Evolutionary conservation across 1,139 yeast species (phyloP), one percentile per base, ranked within the genome.

Genomic region (Petasospora fabianii): DNA sequence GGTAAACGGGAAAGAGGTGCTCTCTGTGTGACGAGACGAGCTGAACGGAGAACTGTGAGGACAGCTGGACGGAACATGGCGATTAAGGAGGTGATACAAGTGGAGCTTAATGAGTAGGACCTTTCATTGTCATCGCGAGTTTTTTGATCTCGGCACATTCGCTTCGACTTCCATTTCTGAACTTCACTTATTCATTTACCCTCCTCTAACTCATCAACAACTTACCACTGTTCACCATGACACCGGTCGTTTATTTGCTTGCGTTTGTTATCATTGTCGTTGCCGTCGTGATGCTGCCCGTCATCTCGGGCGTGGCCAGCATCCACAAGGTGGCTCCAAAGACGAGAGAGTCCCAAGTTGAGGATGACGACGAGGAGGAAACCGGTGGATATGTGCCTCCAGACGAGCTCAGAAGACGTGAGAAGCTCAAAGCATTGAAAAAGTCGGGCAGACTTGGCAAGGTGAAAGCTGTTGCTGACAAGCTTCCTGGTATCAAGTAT

Each of bases 321-420:
- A 47, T 48, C 41, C 46, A 48, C n/a, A n/a, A n/a, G n/a, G n/a
- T n/a, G 29, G 29, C 27, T 6, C 24, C 41, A 19, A 38, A 34
- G 16, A 6, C 16, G 16, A n/a, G 16, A 29, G 28, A 32, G 16
- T 12, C 19, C 14, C 34, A 13, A 26, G 30, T 14, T 5, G 14
- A 9, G 21, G 21, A 8, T 34, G 28, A 39, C 10, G 24, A 35
- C 7, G 29, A 30, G 3, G 37, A 28, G 3, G 24, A 32, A 11
- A 30, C 32, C 24, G 32, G 38, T 9, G 53, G 53, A 2, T 54
- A 51, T 30, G 19, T 51, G 10, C 50, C 58, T 10, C 52, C 56
- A 27, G 56, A 54, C 19, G 56, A 52, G 29, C 41, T 39, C 15
- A 41, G 41, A 29, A 36, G 42, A 33, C 35, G 41, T 9, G 28